Percentiles rank a stretch among this genome's conserved stretches.
Conservation (phyloP, 164 flowering plant species). For the Sedum album region DNA sequence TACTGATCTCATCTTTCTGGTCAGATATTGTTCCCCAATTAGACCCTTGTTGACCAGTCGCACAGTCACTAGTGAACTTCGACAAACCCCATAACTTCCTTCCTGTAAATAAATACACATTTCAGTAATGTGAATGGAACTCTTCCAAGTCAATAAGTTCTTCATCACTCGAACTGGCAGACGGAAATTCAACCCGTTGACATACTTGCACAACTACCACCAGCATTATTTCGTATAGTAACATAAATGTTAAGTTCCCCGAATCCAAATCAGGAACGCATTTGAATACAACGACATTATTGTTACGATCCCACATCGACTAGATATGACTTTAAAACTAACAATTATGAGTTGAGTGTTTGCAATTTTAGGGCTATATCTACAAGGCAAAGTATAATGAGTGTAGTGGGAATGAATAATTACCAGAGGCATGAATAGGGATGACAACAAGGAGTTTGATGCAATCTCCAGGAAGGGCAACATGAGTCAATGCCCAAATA, state of each 20-base stretch:
- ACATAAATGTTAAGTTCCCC: background rate
- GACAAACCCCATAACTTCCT: constrained; percentile 33
- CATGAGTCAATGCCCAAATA: constrained; percentile 48
- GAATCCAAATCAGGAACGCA: background rate
- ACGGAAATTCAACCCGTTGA: background rate
- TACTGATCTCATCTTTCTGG: constrained; percentile 33
- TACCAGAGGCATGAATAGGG: constrained; percentile 29
- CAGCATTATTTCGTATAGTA: background rate
- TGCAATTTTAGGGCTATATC: no score
- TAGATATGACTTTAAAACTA: no score
- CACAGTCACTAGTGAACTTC: constrained; percentile 44
- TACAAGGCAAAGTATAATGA: no score
- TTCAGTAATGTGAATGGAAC: background rate
- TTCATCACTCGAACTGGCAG: background rate
- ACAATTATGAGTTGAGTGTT: no score
- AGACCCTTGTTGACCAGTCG: constrained; percentile 22
- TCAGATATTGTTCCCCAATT: constrained; percentile 32
- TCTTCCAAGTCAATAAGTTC: background rate
- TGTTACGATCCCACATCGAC: no score
- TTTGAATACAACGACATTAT: no score
- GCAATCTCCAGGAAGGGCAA: constrained; percentile 45
- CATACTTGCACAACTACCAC: background rate
- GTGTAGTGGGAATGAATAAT: background rate
- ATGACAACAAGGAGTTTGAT: constrained; percentile 34
- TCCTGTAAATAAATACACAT: constrained; percentile 20